Evolutionary conservation across 257 asterid genomes (phyloP).

Genomic region (Galeopsis tetrahit): DNA sequence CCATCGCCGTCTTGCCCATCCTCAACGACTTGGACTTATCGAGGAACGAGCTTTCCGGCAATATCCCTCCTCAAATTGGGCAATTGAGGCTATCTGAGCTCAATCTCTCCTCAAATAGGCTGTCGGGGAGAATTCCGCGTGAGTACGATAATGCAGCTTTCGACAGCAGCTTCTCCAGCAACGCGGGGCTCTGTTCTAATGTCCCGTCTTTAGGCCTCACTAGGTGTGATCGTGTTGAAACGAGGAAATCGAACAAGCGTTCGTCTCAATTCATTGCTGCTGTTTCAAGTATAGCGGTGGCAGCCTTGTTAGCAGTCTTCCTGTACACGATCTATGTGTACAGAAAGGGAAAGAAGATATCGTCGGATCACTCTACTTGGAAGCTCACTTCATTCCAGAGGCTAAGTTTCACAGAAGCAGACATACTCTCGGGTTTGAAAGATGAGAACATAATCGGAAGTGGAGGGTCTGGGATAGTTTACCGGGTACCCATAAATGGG

Average conservation of each 20-base stretch:
- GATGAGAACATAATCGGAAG: conserved; percentile 68
- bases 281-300: conserved; percentile 60
- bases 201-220: conserved; percentile 50
- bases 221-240: conserved; percentile 37
- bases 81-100: conserved; percentile 39
- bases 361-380: conserved; percentile 54
- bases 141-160: conserved; percentile 60
- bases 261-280: conserved; percentile 59
- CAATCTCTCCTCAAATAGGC: conserved; percentile 73
- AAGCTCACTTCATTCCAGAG: conserved; percentile 78
- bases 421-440: conserved; percentile 54
- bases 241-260: conserved; percentile 35
- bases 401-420: conserved; percentile 66
- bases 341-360: conserved; percentile 41
- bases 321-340: conserved; percentile 49
- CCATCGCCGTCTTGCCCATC: conserved; percentile 50
- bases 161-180: conserved; percentile 62
- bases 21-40: conserved; percentile 73
- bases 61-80: conserved; percentile 62
- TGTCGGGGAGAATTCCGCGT: conserved; percentile 67
- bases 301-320: conserved; percentile 44
- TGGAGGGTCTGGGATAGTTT: conserved; percentile 89
- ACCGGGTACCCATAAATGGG: conserved; percentile 57
- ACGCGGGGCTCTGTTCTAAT: conserved; percentile 65
- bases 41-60: conserved; percentile 65